Conservation (phyloP, 2,329 filamentous ascomycete species). For the Blastomyces parvus region DNA sequence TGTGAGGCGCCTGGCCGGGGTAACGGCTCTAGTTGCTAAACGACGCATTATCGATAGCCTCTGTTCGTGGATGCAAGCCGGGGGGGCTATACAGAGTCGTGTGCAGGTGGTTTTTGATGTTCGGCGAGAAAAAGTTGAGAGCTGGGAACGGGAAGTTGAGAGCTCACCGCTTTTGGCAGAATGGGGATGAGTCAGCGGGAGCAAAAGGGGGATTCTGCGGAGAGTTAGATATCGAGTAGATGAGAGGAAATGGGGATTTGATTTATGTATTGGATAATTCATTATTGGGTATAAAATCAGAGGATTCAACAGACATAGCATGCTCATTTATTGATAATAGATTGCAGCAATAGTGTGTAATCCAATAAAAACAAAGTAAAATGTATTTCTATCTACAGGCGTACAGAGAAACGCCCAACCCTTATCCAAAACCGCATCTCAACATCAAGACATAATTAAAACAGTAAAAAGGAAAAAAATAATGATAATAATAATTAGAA, state of each 20-base stretch:
- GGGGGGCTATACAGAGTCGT: not conserved
- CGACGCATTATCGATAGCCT: constrained; percentile 30
- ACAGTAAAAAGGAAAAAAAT: not conserved
- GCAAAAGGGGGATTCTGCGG: too few species aligned
- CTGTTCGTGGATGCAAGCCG: constrained; percentile 2
- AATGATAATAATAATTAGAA: not conserved
- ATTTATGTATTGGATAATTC: not conserved
- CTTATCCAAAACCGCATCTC: too few species aligned
- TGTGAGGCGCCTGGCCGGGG: constrained; percentile 30
- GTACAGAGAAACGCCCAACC: too few species aligned
- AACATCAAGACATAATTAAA: not conserved
- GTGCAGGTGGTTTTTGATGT: not conserved
- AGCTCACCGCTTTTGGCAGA: constrained; percentile 6
- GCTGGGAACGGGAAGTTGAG: not conserved
- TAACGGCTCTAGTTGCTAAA: constrained; percentile 32
- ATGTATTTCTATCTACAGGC: too few species aligned
- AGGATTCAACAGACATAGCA: not conserved
- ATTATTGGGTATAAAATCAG: not conserved
- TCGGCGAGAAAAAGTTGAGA: not conserved
- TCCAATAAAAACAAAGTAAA: not conserved
- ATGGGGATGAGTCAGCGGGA: not conserved
- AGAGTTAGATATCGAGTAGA: too few species aligned
- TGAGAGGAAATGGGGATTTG: not conserved
- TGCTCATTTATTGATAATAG: not conserved
- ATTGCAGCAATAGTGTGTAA: not conserved